phyloP scores from a whole-genome alignment of 106 monocot genomes.

The Ottelia alismoides region DNA sequence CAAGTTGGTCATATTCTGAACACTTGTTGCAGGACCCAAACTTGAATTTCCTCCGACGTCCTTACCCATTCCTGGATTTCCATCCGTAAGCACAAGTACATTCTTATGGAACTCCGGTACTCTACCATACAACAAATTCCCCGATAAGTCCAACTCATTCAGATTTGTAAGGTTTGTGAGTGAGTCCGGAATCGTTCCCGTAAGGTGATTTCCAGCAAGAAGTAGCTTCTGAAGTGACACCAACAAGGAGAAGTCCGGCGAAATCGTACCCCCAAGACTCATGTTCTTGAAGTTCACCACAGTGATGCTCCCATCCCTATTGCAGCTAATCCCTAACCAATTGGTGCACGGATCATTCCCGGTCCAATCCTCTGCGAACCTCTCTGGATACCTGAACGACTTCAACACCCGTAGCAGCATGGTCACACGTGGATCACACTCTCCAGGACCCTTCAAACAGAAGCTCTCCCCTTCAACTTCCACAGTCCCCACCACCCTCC shows the following conservation, averaged over 20 bases:
- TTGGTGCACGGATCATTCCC: constrained; percentile 49
- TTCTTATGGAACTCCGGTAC: constrained; percentile 27
- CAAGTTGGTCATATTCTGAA: not conserved
- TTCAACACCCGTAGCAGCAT: constrained; percentile 16
- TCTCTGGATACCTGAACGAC: constrained; percentile 30
- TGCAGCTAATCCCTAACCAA: constrained; percentile 45
- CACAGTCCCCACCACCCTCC: not conserved
- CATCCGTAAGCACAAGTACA: constrained; percentile 26
- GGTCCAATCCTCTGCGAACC: constrained; percentile 40
- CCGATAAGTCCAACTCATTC: constrained; percentile 44
- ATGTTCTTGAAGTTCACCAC: constrained; percentile 41
- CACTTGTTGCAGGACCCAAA: not conserved
- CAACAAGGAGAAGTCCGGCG: constrained; percentile 28
- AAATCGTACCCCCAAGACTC: constrained; percentile 35
- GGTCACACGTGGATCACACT: constrained; percentile 36
- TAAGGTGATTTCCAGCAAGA: constrained; percentile 33
- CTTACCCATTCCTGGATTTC: constrained; percentile 33
- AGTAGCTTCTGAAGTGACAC: constrained; percentile 33
- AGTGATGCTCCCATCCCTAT: constrained; percentile 30
- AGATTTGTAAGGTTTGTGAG: constrained; percentile 19
- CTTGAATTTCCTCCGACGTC: not conserved
- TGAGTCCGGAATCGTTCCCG: constrained; percentile 24
- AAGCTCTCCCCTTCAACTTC: constrained; percentile 26
- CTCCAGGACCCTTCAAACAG: constrained; percentile 21
- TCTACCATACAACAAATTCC: constrained; percentile 29